Percentiles rank a stretch among this genome's conserved stretches.
Conservation (phyloP, 1,139 yeast species). For the Meyerozyma athensensis region DNA sequence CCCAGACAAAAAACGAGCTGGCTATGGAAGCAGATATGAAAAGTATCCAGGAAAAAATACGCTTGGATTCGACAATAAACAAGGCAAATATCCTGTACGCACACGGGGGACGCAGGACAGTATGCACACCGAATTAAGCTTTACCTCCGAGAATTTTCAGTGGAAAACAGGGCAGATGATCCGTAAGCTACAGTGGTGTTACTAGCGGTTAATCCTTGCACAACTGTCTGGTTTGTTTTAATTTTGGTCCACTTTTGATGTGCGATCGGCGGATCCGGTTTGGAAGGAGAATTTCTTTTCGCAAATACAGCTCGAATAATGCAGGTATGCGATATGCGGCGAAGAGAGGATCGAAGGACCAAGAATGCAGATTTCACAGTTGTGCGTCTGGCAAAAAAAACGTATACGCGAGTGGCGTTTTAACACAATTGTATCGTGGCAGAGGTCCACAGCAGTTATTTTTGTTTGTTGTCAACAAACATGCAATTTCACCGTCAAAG, state of each 20-base stretch:
- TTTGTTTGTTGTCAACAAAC: neutral
- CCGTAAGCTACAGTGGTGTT: no score
- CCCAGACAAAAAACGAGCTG: neutral
- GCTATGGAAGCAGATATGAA: neutral
- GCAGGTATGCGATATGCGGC: neutral
- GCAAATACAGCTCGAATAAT: neutral
- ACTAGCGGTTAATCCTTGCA: no score
- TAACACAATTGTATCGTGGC: no score
- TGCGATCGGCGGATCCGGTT: neutral
- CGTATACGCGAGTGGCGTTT: no score
- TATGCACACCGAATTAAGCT: conserved; percentile 7
- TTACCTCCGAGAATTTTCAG: no score
- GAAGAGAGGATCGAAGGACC: neutral
- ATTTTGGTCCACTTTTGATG: neutral
- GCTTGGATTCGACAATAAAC: conserved; percentile 2
- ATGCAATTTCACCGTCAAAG: neutral
- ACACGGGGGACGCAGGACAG: conserved; percentile 8
- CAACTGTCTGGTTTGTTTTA: neutral
- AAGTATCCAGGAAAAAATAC: neutral
- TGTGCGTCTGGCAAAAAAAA: neutral
- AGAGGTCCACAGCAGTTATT: neutral
- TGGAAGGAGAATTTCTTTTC: neutral
- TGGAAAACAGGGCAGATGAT: no score
- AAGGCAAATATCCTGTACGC: conserved; percentile 8
- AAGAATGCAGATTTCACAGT: neutral